Percentiles rank a stretch among this genome's conserved stretches.
Evolutionary conservation across 305 asterid genomes (phyloP).

Genomic region (Rubia balearica): DNA sequence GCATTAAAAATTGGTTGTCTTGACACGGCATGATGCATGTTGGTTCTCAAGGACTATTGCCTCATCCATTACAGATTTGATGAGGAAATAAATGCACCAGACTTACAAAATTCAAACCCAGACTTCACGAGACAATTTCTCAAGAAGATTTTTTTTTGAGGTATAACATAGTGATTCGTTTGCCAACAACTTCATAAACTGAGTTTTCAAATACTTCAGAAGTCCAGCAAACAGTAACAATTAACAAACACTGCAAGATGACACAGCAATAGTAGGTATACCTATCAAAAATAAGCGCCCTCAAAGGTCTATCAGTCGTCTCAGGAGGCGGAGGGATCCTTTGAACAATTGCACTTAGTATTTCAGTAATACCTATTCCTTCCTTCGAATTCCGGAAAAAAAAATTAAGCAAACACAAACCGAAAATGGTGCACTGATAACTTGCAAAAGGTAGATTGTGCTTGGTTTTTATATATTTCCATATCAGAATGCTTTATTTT

Average conservation of each 20-base stretch:
- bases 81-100: background rate
- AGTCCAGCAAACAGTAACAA: conserved; percentile 4
- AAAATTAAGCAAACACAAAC: conserved; percentile 2
- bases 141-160: background rate
- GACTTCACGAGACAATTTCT: background rate
- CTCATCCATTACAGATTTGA: background rate
- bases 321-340: conserved; percentile 84
- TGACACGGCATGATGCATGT: background rate
- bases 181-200: background rate
- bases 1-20: background rate
- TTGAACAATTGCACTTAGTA: conserved; percentile 72
- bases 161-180: background rate
- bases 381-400: conserved; percentile 46
- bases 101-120: background rate
- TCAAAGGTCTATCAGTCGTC: conserved; percentile 71
- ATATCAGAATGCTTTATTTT: background rate
- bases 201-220: background rate
- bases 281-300: conserved; percentile 99
- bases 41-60: background rate
- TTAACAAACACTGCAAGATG: conserved; percentile 24
- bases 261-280: conserved; percentile 55
- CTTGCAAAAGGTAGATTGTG: background rate
- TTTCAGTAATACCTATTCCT: conserved; percentile 83
- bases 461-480: background rate
- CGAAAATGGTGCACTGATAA: background rate